A percentile compares a stretch with the other conserved stretches of the same genome.
Evolutionary conservation across 2,329 filamentous ascomycete species (phyloP).

Genomic region (Aspergillus sp.): DNA sequence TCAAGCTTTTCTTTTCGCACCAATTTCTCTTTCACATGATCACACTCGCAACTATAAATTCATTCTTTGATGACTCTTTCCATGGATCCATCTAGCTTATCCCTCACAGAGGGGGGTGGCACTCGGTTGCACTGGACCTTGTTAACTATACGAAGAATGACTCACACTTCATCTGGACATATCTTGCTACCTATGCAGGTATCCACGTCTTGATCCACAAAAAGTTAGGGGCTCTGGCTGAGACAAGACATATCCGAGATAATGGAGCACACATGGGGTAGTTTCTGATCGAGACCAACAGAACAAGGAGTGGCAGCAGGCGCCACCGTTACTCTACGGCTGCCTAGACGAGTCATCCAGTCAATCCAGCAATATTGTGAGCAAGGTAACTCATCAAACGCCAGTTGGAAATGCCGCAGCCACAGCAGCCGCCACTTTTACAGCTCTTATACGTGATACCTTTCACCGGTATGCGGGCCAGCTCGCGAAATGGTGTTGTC

Average conservation of each 20-base stretch:
- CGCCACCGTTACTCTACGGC: slow-evolving; percentile 19
- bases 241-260: background rate
- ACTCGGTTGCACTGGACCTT: background rate
- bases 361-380: background rate
- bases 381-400: background rate
- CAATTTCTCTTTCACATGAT: background rate
- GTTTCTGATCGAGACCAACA: slow-evolving; percentile 7
- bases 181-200: background rate
- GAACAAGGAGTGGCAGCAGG: slow-evolving; percentile 15
- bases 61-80: background rate
- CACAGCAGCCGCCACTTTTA: background rate
- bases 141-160: background rate
- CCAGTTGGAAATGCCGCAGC: background rate
- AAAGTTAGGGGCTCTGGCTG: background rate
- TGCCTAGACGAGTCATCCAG: slow-evolving; percentile 11
- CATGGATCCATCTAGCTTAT: slow-evolving; percentile 1
- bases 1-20: background rate
- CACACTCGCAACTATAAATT: background rate
- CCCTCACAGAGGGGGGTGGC: background rate
- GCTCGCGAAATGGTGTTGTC: background rate
- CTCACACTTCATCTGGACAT: background rate
- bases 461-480: background rate
- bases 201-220: background rate
- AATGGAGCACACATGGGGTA: slow-evolving; percentile 1
- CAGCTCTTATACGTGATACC: background rate